Evolutionary conservation across 352 stramenopile genomes (phyloP).

Genomic region (Globisporangium cystogenes): DNA sequence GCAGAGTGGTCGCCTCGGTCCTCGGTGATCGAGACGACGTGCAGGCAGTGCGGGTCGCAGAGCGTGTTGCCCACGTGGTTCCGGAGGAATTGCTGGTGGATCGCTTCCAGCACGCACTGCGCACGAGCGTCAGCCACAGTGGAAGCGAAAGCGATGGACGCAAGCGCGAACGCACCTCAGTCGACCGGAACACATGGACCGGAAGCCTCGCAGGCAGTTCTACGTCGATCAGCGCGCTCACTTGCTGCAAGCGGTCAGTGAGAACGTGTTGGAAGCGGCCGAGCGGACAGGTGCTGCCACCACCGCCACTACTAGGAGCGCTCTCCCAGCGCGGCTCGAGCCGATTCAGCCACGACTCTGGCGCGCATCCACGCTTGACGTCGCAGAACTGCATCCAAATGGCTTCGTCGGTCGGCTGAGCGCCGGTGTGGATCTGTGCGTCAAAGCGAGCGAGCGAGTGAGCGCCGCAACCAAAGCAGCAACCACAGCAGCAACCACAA

Average conservation of each 20-base stretch:
- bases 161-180: conserved; percentile 15
- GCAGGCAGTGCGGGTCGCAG: conserved; percentile 35
- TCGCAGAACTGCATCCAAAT: conserved; percentile 9
- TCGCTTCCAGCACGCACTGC: conserved; percentile 39
- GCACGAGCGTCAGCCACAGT: neutral
- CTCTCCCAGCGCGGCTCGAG: neutral
- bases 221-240: conserved; percentile 19
- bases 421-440: conserved; percentile 8
- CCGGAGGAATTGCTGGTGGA: conserved; percentile 55
- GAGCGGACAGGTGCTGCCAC: conserved; percentile 19
- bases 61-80: conserved; percentile 29
- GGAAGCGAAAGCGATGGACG: neutral
- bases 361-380: neutral
- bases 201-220: conserved; percentile 18
- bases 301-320: neutral
- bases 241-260: conserved; percentile 27
- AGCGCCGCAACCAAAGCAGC: neutral
- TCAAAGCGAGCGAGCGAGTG: neutral
- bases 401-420: conserved; percentile 2
- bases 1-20: conserved; percentile 14
- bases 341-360: conserved; percentile 4
- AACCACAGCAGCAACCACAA: neutral
- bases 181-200: conserved; percentile 38
- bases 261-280: conserved; percentile 30
- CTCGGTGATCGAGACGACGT: conserved; percentile 31